Evolutionary conservation across 2,329 filamentous ascomycete genomes (phyloP), one percentile per base, ranked within the genome.

Genomic region (Xylariomycetidae sp.): DNA sequence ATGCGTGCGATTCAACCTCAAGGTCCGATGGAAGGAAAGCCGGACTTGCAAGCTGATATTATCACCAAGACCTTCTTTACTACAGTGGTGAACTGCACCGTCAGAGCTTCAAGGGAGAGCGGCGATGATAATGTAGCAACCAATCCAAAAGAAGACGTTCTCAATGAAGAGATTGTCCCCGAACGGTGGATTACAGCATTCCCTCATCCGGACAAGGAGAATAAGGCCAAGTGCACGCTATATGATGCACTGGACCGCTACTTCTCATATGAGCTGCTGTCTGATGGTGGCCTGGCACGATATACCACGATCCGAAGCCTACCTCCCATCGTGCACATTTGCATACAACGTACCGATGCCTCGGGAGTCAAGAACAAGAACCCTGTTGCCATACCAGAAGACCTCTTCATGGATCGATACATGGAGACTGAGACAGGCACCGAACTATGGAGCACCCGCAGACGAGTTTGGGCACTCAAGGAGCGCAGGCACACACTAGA

Each of bases 321-420:
- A 9, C 88, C 92, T 1, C 88, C 89, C 0, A 77, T 98, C 19
- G 67, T 97, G 13, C 89, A 96, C 50, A 80, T 98, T 27, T 85
- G 88, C 45, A 86, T 98, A 19, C 88, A 94, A 54, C 80, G 92
- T 5, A 82, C 85, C 4, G 80, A 83, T 38, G 87, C 80, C 31
- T 81, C 87, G 44, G 72, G 74, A 6, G 72, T 72, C 27, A 94
- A 94, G 54, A 88, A 88, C 17, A 79, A 78, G 34, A 80, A 88
- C 40, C 78, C 85, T 9, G 75, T 98, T 10, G 71, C 78, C 14
- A 77, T 98, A n/a, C 80, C 83, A 4, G 82, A 92, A 45, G 81
- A 74, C 2, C 71, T 98, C 10, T 94, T 86, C 53, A 69, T 98
- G 33, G 92, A 97, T 59, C 77, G 89, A 17, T 98, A 94, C 58